These are phyloP conservation scores for Fusarium cyanostomum DNA, from an alignment of 2,329 filamentous ascomycete species.

Conservation along the genomic window DNA sequence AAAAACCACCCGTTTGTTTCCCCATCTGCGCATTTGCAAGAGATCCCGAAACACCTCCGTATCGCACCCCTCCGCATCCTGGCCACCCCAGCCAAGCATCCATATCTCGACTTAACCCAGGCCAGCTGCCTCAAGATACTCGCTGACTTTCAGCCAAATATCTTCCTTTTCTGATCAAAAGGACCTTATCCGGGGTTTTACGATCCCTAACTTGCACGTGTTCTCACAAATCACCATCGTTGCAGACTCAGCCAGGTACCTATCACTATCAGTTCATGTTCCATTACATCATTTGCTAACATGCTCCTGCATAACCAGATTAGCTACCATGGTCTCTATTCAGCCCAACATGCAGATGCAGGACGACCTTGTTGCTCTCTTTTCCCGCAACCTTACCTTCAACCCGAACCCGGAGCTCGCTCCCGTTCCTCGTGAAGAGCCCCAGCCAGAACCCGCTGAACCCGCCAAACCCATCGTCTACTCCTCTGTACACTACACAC, in stretches of 20 bases:
- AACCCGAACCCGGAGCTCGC: slow-evolving; percentile 46
- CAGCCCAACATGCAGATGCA: slow-evolving; percentile 69
- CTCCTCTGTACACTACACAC: slow-evolving; percentile 84
- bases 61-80: slow-evolving; percentile 34
- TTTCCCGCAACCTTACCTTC: slow-evolving; percentile 79
- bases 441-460: slow-evolving; percentile 46
- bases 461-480: slow-evolving; percentile 67
- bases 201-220: background rate
- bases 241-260: slow-evolving; percentile 21
- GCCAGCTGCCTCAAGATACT: slow-evolving; percentile 1
- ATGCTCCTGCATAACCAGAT: slow-evolving; percentile 5
- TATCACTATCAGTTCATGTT: slow-evolving; percentile 7
- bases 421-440: slow-evolving; percentile 39
- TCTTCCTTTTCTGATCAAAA: slow-evolving; percentile 1
- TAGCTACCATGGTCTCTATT: slow-evolving; percentile 51
- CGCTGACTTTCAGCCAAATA: slow-evolving; percentile 1
- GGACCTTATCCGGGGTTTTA: background rate
- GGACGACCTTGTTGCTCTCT: slow-evolving; percentile 84
- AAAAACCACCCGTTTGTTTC: slow-evolving; percentile 35
- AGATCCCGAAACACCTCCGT: slow-evolving; percentile 30
- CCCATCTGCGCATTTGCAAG: slow-evolving; percentile 25
- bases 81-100: slow-evolving; percentile 28
- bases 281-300: slow-evolving; percentile 22
- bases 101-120: slow-evolving; percentile 16
- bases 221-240: background rate